Evolutionary conservation across 371 early-diverging fungal genomes (phyloP), one percentile per base, ranked within the genome.

Genomic region (Mucor mucedo): DNA sequence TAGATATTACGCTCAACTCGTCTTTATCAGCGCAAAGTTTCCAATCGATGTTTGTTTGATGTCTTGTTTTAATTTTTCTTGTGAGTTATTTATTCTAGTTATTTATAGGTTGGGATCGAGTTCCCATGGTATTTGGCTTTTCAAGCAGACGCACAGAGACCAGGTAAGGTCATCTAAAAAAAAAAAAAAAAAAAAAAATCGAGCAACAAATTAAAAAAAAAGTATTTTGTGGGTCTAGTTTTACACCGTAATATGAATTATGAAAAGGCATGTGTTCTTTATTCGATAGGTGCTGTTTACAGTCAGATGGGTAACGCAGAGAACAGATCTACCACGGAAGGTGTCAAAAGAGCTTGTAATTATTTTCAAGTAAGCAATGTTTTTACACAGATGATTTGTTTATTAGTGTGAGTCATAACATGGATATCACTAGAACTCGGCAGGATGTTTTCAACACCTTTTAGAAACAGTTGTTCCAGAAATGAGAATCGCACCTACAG

Each of bases 1-100:
- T 69, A 88, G 91, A 69, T 95, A 95, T 73, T 92, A 91, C 74
- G 92, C 86, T 3, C 96, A 95, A 66, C 82, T 95, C 47, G 84
- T 87, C n/a, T 89, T 90, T 63, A 85, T 93, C 41, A 78, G 89
- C 47, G 81, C 89, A 52, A 94, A 93, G 73, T 95, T 95, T 65
- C 91, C 92, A 8, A 90, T 93, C 33, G 92, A 93, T 76, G 91
- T 91, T 75, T 65, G 85, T 72, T 10, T 48, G 7, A 21, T 21
- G 21, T 21, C 21, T 21, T 21, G 21, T 44, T 44, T 13, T 44
- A 5, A 44, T 42, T 47, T 21, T 47, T 13, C 21, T 50, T 30
- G 30, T 50, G 11, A 2, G 6, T n/a, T 27, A 41, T 35, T 35
- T 35, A 6, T 35, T 35, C 8, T n/a, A 50, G 40, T 40, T 38